Base-by-base conservation (phyloP, 2,329 filamentous ascomycete species). In the Blastomyces parvus region DNA sequence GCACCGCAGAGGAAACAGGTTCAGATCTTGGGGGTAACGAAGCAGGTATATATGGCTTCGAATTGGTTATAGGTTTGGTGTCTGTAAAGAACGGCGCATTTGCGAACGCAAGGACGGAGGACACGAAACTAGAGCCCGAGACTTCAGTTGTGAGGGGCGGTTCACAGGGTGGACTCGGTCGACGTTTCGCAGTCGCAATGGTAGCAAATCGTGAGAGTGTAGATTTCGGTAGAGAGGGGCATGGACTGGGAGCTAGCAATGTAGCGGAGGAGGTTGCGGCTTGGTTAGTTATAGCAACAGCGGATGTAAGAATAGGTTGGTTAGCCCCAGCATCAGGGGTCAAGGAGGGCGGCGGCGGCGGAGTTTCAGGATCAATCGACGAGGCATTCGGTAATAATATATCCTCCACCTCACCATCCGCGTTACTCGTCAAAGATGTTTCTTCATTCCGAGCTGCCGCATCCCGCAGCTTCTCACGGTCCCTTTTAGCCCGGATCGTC, bases 21-120 rank as follows among this genome's bases (percentile, higher is more conserved):
- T 59, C 38, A 19, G 17, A 8, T 1, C 22, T 22, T 22, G 62
- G 42, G 64, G 61, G 58, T 63, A 48, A 52, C 57, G 52, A 62
- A 30, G 57, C n/a, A 59, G 14, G 48, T 11, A 56, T 11, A 53
- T 27, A n/a, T 30, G 46, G 38, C 22, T 2, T 53, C 46, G 44
- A 42, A 38, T 33, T 22, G 40, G 40, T 30, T 60, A 42, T 53
- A 40, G 27, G 27, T 30, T 60, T 50, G 25, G 59, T 36, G 44
- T 61, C 48, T 42, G 30, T 53, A 25, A 27, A 30, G 22, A 53
- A 61, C 22, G 59, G 48, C 6, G 59, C 59, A 53, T 61, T 61
- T 22, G 59, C 46, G 22, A 38, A 42, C 9, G 59, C 59, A 50
- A 61, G 30, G n/a, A 53, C n/a, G 14, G 59, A 61, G 7, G 59